A percentile compares a stretch with the other conserved stretches of the same genome.
These are phyloP conservation scores for Fermentozyma sake DNA, from an alignment of 1,139 yeast genomes.

Conservation along the genomic window DNA sequence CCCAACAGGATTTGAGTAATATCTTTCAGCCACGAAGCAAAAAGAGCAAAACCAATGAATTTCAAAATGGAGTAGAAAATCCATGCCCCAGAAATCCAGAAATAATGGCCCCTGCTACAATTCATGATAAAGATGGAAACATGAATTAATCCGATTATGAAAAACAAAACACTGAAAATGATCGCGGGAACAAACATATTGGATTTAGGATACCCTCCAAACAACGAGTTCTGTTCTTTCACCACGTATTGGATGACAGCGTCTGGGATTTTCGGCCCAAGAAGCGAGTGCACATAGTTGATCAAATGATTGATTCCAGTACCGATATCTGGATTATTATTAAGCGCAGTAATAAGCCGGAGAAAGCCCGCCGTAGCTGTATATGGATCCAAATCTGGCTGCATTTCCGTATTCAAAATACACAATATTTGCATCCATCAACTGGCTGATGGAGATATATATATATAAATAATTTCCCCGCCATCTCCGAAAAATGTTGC, in stretches of 20 bases:
- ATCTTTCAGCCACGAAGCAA: conserved; percentile 57
- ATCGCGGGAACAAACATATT: conserved; percentile 61
- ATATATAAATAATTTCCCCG: too few species aligned
- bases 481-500: too few species aligned
- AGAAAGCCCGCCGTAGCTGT: conserved; percentile 23
- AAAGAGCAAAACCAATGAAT: conserved; percentile 55
- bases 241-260: conserved; percentile 31
- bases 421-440: too few species aligned
- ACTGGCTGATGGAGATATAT: too few species aligned
- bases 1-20: conserved; percentile 46
- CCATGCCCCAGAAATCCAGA: conserved; percentile 55
- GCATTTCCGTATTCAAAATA: too few species aligned
- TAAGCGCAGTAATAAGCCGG: conserved; percentile 23
- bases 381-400: too few species aligned
- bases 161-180: conserved; percentile 53
- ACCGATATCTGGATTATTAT: conserved; percentile 46
- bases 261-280: conserved; percentile 33
- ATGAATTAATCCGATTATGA: conserved; percentile 46
- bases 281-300: conserved; percentile 21
- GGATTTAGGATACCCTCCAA: conserved; percentile 63
- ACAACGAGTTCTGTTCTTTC: conserved; percentile 45
- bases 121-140: conserved; percentile 48
- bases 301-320: conserved; percentile 42
- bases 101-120: conserved; percentile 57
- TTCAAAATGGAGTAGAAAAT: conserved; percentile 50